Conservation (phyloP, 345 rosid species). For the Cardiospermum halicacabum region DNA sequence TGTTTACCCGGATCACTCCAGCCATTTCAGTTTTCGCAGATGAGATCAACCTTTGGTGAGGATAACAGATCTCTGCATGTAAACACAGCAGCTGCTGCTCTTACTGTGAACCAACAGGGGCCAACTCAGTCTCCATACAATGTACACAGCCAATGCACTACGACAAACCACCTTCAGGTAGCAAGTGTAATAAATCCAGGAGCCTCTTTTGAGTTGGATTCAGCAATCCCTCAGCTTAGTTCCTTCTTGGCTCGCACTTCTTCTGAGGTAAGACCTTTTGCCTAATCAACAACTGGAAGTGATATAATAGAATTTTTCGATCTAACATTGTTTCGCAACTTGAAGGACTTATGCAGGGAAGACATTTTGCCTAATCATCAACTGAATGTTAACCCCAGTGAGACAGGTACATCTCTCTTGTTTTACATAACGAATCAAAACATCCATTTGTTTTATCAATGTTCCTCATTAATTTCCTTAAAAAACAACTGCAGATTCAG, state of each 20-base stretch:
- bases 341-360: constrained; percentile 49
- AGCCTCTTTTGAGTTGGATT: constrained; percentile 44
- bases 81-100: constrained; percentile 23
- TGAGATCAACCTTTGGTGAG: constrained; percentile 22
- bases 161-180: constrained; percentile 28
- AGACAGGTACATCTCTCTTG: constrained; percentile 21
- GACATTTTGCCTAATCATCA: constrained; percentile 38
- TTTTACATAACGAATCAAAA: background rate
- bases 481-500: constrained; percentile 7
- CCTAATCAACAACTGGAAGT: background rate
- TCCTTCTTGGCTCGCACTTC: constrained; percentile 37
- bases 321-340: constrained; percentile 14
- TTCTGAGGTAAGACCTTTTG: constrained; percentile 44
- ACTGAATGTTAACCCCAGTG: constrained; percentile 33
- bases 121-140: constrained; percentile 22
- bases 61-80: constrained; percentile 30
- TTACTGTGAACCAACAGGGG: constrained; percentile 34
- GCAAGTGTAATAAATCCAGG: constrained; percentile 39
- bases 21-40: constrained; percentile 42
- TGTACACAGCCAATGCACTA: constrained; percentile 35
- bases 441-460: background rate
- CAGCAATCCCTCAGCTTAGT: constrained; percentile 52
- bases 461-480: background rate
- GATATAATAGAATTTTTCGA: constrained; percentile 2
- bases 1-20: constrained; percentile 54